Conservation (phyloP, 306 rosid species). For the Styphnolobium japonicum region DNA sequence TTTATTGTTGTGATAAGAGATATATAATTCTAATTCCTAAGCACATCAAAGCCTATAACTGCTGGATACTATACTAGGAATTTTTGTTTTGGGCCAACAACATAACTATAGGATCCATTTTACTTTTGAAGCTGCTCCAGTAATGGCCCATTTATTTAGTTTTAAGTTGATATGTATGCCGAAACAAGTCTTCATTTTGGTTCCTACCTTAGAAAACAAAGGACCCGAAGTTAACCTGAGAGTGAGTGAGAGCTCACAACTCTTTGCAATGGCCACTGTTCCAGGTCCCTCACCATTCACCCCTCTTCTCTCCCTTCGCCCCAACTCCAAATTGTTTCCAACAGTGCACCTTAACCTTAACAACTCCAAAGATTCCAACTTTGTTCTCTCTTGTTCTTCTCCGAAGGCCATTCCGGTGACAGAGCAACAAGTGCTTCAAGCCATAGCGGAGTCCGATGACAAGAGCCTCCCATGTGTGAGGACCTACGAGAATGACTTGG, state of each 20-base stretch:
- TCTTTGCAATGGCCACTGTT: conserved; percentile 43
- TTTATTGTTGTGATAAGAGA: too few relatives aligned
- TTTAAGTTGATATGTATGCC: too few relatives aligned
- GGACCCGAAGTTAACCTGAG: too few relatives aligned
- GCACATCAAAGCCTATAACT: too few relatives aligned
- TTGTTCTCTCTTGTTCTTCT: conserved; percentile 47
- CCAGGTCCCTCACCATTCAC: conserved; percentile 31
- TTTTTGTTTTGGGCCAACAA: too few relatives aligned
- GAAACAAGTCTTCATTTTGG: too few relatives aligned
- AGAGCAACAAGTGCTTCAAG: conserved; percentile 72
- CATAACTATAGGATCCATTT: too few relatives aligned
- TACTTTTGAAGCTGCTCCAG: too few relatives aligned
- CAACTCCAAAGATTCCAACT: conserved; percentile 21
- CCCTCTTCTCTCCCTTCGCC: conserved; percentile 32
- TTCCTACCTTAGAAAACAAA: not conserved
- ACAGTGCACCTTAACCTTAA: not conserved
- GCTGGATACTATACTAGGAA: too few relatives aligned
- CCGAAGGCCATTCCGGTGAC: conserved; percentile 48
- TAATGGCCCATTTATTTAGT: too few relatives aligned
- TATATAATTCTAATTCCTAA: too few relatives aligned
- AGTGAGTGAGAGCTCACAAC: not conserved
- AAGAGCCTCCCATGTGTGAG: conserved; percentile 75
- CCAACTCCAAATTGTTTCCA: conserved; percentile 13
- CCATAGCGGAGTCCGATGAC: conserved; percentile 61
- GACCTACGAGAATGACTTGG: conserved; percentile 66